Evolutionary conservation across 2,329 filamentous ascomycete genomes (phyloP).

Genomic region (Macroventuria anomochaeta): DNA sequence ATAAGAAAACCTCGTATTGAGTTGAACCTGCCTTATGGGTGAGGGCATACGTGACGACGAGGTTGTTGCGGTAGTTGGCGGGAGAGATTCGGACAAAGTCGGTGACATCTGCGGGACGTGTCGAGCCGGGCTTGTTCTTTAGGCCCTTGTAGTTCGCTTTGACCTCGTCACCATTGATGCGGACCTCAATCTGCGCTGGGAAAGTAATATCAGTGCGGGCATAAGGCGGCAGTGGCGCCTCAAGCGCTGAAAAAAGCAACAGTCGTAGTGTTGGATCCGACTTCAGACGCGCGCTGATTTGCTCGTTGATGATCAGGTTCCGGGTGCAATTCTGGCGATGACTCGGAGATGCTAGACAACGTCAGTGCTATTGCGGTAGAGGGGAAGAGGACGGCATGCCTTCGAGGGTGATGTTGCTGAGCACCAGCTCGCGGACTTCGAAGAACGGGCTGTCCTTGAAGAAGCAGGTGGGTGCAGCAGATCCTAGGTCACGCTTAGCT

Average conservation of each 20-base stretch:
- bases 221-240: constrained; percentile 51
- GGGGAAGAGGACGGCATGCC: constrained; percentile 65
- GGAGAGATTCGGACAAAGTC: constrained; percentile 72
- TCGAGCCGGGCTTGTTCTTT: constrained; percentile 96
- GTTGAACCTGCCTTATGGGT: constrained; percentile 75
- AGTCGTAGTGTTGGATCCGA: constrained; percentile 70
- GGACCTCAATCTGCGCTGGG: constrained; percentile 89
- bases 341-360: constrained; percentile 61
- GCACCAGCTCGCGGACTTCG: constrained; percentile 69
- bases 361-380: constrained; percentile 10
- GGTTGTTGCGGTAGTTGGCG: constrained; percentile 72
- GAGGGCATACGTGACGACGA: constrained; percentile 90
- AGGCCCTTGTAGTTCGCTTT: constrained; percentile 93
- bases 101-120: constrained; percentile 91
- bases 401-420: constrained; percentile 72
- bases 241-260: constrained; percentile 82
- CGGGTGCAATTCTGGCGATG: constrained; percentile 66
- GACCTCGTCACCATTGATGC: constrained; percentile 85
- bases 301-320: constrained; percentile 63
- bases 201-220: constrained; percentile 75
- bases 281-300: constrained; percentile 62
- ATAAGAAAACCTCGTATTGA: constrained; percentile 28
- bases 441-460: constrained; percentile 90
- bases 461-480: constrained; percentile 45
- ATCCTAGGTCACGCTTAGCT: constrained; percentile 40